Conservation (phyloP, 352 stramenopile species). For the Pythium utonaiense region DNA sequence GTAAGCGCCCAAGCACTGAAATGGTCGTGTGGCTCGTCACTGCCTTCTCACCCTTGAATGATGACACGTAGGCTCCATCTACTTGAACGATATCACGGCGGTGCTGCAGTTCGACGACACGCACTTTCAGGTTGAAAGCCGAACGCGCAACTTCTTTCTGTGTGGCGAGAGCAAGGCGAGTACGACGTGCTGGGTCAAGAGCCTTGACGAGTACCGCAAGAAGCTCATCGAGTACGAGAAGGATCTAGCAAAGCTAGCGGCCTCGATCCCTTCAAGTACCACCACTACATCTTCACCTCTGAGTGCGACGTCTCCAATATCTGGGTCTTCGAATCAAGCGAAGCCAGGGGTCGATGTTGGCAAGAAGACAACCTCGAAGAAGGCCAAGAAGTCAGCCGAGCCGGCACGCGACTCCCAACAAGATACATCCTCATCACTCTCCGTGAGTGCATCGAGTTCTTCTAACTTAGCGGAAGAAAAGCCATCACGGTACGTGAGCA, state of each 20-base stretch:
- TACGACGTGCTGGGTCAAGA: slow-evolving; percentile 76
- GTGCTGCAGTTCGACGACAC: slow-evolving; percentile 84
- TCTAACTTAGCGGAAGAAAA: slow-evolving; percentile 25
- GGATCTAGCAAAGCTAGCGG: slow-evolving; percentile 35
- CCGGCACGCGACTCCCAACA: slow-evolving; percentile 21
- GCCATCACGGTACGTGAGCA: slow-evolving; percentile 1
- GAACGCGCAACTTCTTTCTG: slow-evolving; percentile 82
- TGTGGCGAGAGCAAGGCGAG: slow-evolving; percentile 83
- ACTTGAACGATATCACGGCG: slow-evolving; percentile 83
- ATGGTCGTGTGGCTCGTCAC: background rate
- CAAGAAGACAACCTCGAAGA: slow-evolving; percentile 21
- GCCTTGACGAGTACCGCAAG: slow-evolving; percentile 75
- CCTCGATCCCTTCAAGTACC: slow-evolving; percentile 8
- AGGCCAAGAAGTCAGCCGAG: slow-evolving; percentile 16
- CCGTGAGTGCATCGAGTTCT: slow-evolving; percentile 16
- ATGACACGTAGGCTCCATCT: slow-evolving; percentile 61
- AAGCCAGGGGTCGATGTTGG: background rate
- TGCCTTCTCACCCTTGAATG: background rate
- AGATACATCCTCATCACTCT: slow-evolving; percentile 11
- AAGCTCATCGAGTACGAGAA: slow-evolving; percentile 70
- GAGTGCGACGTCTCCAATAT: background rate
- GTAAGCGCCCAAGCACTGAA: slow-evolving; percentile 38
- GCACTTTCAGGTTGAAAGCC: slow-evolving; percentile 82
- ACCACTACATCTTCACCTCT: background rate
- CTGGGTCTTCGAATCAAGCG: slow-evolving; percentile 6